Percentiles rank a stretch among this genome's conserved stretches.
These are phyloP conservation scores for Claviceps sp. DNA, from an alignment of 2,329 filamentous ascomycete genomes.

Conservation along the genomic window DNA sequence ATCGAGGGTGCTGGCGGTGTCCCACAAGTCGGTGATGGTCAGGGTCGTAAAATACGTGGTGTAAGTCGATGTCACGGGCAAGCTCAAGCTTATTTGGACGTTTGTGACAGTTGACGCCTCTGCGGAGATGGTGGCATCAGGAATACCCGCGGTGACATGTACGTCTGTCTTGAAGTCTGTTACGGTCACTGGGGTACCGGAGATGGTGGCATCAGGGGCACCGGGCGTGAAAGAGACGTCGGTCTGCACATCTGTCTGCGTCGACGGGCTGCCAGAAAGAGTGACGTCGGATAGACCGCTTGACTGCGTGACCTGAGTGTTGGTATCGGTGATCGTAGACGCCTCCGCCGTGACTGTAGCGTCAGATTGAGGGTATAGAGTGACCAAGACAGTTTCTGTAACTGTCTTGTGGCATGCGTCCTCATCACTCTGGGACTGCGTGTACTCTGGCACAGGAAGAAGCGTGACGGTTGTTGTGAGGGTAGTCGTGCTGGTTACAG, in stretches of 20 bases:
- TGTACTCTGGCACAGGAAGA: slow-evolving; percentile 12
- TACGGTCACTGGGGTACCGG: slow-evolving; percentile 16
- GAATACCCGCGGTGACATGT: slow-evolving; percentile 16
- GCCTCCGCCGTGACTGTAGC: slow-evolving; percentile 14
- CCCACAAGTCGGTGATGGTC: slow-evolving; percentile 19
- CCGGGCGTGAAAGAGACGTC: slow-evolving; percentile 12
- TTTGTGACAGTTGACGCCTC: slow-evolving; percentile 19
- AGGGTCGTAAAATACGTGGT: slow-evolving; percentile 13
- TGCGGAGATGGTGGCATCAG: slow-evolving; percentile 20
- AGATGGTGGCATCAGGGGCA: slow-evolving; percentile 15
- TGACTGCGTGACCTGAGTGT: slow-evolving; percentile 12
- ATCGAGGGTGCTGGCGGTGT: slow-evolving; percentile 3
- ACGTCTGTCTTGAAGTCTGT: slow-evolving; percentile 17
- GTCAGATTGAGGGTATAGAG: slow-evolving; percentile 8
- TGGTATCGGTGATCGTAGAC: slow-evolving; percentile 14
- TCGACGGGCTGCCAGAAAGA: slow-evolving; percentile 14
- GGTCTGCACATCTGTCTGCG: slow-evolving; percentile 11
- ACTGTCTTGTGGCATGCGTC: slow-evolving; percentile 5
- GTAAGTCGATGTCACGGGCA: slow-evolving; percentile 8
- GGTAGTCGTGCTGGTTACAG: slow-evolving; percentile 11
- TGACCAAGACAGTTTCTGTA: slow-evolving; percentile 6
- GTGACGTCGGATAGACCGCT: slow-evolving; percentile 14
- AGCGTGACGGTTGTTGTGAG: slow-evolving; percentile 12
- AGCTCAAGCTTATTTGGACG: slow-evolving; percentile 12
- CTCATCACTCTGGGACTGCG: slow-evolving; percentile 9